Percentiles rank a stretch among this genome's conserved stretches.
Evolutionary conservation across 78 protist genomes (phyloP).

Genomic region (Mastigamoeba balamuthi): DNA sequence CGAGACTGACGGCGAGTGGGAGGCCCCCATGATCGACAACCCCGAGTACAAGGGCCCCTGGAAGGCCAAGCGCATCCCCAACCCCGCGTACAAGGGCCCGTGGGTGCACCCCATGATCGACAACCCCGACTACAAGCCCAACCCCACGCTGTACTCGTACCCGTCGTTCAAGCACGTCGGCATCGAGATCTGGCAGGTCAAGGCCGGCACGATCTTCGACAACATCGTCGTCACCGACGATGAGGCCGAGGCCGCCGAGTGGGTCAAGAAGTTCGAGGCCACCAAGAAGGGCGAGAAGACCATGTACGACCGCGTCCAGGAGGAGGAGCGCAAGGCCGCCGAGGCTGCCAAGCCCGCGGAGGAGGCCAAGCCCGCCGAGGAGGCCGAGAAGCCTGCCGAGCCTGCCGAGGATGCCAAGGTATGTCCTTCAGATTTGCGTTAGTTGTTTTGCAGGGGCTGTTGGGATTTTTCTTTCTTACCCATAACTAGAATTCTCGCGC

Average conservation of each 20-base stretch:
- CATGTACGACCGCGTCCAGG: constrained; percentile 46
- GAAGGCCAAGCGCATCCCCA: constrained; percentile 78
- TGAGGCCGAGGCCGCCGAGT: constrained; percentile 36
- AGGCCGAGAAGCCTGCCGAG: constrained; percentile 8
- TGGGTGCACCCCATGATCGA: constrained; percentile 78
- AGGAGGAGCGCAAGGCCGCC: constrained; percentile 21
- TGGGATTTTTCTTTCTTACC: too few species aligned
- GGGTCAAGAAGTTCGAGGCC: constrained; percentile 31
- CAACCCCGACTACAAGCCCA: constrained; percentile 84
- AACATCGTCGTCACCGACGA: constrained; percentile 85
- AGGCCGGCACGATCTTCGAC: constrained; percentile 95
- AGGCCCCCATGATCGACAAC: constrained; percentile 90
- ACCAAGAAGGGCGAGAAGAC: constrained; percentile 55
- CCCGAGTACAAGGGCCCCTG: constrained; percentile 91
- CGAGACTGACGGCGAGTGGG: constrained; percentile 98
- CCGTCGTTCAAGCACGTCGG: constrained; percentile 60
- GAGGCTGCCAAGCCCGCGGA: constrained; percentile 40
- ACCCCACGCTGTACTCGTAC: constrained; percentile 47
- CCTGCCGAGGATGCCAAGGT: background rate
- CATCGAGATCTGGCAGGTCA: constrained; percentile 93
- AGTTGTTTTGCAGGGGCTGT: too few species aligned
- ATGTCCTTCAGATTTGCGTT: too few species aligned
- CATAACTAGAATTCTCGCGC: too few species aligned
- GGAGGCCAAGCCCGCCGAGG: constrained; percentile 6
- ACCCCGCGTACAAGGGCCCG: constrained; percentile 92